Evolutionary conservation across 352 stramenopile genomes (phyloP).

Genomic region (Thalassiosira mediterranea): DNA sequence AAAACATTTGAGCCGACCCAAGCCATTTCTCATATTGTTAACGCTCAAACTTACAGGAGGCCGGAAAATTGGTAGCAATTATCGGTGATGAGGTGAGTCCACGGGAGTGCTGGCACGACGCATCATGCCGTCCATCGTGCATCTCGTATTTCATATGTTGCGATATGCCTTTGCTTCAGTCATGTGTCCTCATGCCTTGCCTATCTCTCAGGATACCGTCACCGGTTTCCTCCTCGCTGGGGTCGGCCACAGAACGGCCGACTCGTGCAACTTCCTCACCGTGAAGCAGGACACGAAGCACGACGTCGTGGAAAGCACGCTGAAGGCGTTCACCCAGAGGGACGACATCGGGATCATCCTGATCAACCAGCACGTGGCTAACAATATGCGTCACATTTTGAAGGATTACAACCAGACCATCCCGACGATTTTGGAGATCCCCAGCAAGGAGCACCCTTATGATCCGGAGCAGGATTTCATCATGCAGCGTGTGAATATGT

Average conservation of each 20-base stretch:
- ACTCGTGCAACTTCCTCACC: constrained; percentile 96
- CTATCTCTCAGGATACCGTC: constrained; percentile 91
- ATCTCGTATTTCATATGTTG: constrained; percentile 13
- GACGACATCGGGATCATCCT: constrained; percentile 98
- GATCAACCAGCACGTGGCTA: constrained; percentile 98
- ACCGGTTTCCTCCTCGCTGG: constrained; percentile 97
- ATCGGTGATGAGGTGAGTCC: constrained; percentile 83
- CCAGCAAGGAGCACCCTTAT: constrained; percentile 93
- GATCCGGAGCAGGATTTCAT: constrained; percentile 99
- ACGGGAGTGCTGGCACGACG: background rate
- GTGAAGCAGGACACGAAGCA: constrained; percentile 90
- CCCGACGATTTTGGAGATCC: constrained; percentile 98
- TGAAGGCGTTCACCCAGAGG: constrained; percentile 90
- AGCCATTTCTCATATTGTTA: background rate
- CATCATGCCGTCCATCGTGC: constrained; percentile 1
- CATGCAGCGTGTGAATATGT: constrained; percentile 95
- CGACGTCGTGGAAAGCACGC: constrained; percentile 85
- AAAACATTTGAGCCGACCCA: no score
- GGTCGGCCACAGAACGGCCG: constrained; percentile 92
- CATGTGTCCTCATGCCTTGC: constrained; percentile 3
- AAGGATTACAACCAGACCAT: constrained; percentile 98
- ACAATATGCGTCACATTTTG: constrained; percentile 97
- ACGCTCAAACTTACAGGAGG: constrained; percentile 67
- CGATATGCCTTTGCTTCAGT: constrained; percentile 2
- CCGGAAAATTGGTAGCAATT: constrained; percentile 84